Evolutionary conservation across 1,139 yeast species (phyloP).

Genomic region (Debaryomyces robertsiae): DNA sequence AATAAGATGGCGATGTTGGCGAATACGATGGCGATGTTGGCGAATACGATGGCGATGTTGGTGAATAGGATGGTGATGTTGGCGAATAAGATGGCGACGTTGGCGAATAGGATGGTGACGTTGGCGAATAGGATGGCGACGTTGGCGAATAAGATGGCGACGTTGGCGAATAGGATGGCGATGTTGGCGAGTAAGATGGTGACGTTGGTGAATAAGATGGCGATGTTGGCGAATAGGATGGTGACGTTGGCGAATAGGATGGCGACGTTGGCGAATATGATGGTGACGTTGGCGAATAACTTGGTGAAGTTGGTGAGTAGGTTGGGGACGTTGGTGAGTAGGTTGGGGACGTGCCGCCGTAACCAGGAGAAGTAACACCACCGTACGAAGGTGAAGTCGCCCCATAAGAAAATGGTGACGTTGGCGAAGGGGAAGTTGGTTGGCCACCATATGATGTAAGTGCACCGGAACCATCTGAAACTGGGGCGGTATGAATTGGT

Average conservation of each 20-base stretch:
- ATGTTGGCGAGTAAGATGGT: constrained; percentile 63
- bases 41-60: constrained; percentile 69
- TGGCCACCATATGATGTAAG: constrained; percentile 87
- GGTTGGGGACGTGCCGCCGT: constrained; percentile 56
- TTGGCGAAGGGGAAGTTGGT: constrained; percentile 55
- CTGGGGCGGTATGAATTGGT: constrained; percentile 88
- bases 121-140: constrained; percentile 73
- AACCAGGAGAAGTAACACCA: constrained; percentile 60
- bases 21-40: constrained; percentile 78
- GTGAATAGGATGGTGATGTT: constrained; percentile 69
- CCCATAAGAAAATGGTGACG: constrained; percentile 62
- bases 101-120: constrained; percentile 72
- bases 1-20: constrained; percentile 68
- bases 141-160: constrained; percentile 75
- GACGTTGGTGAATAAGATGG: constrained; percentile 57
- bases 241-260: constrained; percentile 72
- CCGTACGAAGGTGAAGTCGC: constrained; percentile 66
- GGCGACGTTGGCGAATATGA: constrained; percentile 76
- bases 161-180: constrained; percentile 74
- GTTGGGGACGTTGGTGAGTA: constrained; percentile 44
- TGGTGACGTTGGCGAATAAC: constrained; percentile 72
- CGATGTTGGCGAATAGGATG: constrained; percentile 55
- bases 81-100: constrained; percentile 74
- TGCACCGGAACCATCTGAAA: constrained; percentile 82
- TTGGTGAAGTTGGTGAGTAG: constrained; percentile 55